Evolutionary conservation across 2,329 filamentous ascomycete species (phyloP).

Genomic region (Ramularia collo-cygni): DNA sequence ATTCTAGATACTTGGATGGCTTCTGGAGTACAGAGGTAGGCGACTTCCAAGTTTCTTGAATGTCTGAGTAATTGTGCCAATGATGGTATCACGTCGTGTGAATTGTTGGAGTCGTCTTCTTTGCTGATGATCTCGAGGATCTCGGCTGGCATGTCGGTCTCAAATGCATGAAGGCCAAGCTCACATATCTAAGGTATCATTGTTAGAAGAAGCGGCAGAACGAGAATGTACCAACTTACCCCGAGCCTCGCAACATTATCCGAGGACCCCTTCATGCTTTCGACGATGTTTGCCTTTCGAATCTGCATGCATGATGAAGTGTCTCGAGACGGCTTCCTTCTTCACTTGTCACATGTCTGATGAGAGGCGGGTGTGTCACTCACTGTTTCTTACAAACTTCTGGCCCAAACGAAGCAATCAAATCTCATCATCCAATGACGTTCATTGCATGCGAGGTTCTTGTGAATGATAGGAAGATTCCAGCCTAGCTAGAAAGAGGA

Average conservation of each 20-base stretch:
- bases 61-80: conserved; percentile 46
- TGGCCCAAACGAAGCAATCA: conserved; percentile 2
- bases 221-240: conserved; percentile 1
- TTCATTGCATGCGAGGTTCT: not conserved
- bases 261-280: too few relatives aligned
- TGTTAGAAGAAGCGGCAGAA: not conserved
- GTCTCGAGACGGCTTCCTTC: too few relatives aligned
- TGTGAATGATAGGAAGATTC: not conserved
- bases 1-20: conserved; percentile 78
- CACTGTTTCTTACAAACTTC: too few relatives aligned
- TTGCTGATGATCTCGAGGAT: conserved; percentile 23
- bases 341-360: too few relatives aligned
- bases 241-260: too few relatives aligned
- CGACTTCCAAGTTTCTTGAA: conserved; percentile 56
- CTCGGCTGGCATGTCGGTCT: conserved; percentile 38
- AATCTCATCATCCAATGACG: not conserved
- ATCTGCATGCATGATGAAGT: too few relatives aligned
- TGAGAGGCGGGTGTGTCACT: too few relatives aligned
- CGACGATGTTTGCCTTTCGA: too few relatives aligned
- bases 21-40: conserved; percentile 69
- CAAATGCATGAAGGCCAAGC: conserved; percentile 40
- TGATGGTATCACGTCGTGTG: conserved; percentile 36
- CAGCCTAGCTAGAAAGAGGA: too few relatives aligned
- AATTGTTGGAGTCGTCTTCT: conserved; percentile 30
- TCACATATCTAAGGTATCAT: conserved; percentile 39